Percentiles rank a stretch among this genome's conserved stretches.
phyloP scores from a whole-genome alignment of 108 stramenopile genomes.

The Nannochloropsis gaditana region DNA sequence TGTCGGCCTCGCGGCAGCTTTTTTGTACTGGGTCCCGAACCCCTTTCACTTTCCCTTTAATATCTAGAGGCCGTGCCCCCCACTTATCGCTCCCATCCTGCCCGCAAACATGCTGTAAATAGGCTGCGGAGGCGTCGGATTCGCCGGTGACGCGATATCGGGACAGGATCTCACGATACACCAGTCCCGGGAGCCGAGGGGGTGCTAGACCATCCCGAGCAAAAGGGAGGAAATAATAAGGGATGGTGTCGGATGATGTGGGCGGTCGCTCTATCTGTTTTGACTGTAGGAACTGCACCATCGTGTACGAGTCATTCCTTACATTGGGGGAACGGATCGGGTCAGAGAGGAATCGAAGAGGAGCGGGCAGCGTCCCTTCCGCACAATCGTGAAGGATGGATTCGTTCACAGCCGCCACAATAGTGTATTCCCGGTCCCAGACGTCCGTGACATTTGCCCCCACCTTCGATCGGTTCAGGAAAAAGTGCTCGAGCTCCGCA shows the following conservation, averaged over 20 bases:
- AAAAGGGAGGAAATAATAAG: conserved; percentile 1
- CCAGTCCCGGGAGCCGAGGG: neutral
- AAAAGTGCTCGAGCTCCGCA: neutral
- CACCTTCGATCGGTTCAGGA: neutral
- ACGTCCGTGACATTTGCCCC: neutral
- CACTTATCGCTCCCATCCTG: no score
- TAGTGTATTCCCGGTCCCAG: neutral
- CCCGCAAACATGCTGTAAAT: neutral
- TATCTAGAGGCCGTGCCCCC: neutral
- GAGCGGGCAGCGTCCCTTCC: neutral
- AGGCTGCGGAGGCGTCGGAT: neutral
- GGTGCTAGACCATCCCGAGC: neutral
- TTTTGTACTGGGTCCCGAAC: neutral
- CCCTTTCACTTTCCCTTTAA: neutral
- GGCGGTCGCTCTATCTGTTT: neutral
- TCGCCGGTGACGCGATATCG: neutral
- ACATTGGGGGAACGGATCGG: no score
- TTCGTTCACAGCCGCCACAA: neutral
- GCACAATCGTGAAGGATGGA: neutral
- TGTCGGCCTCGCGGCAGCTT: neutral
- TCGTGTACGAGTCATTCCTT: neutral
- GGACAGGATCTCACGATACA: neutral
- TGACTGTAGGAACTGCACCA: neutral
- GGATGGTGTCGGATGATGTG: neutral
- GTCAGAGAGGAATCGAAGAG: neutral